Conservation (phyloP, 345 rosid genomes). For the Citrus unshiu region DNA sequence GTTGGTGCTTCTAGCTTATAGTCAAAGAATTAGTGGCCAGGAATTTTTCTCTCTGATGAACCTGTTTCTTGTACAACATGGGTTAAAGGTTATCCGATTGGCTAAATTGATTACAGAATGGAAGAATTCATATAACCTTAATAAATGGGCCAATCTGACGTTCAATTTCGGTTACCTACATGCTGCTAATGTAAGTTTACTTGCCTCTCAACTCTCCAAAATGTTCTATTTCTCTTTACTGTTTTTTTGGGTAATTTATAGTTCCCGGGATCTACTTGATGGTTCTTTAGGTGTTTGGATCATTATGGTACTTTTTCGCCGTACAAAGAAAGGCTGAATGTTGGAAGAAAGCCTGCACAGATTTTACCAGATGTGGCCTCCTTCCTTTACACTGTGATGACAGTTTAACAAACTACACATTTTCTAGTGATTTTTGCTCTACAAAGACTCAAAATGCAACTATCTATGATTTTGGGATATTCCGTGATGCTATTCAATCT, state of each 20-base stretch:
- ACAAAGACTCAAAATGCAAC: neutral
- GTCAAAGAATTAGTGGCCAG: slow-evolving; percentile 22
- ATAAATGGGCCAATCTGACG: slow-evolving; percentile 31
- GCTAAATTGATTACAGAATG: slow-evolving; percentile 24
- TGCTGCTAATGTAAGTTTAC: slow-evolving; percentile 33
- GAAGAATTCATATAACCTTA: slow-evolving; percentile 28
- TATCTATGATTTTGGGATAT: neutral
- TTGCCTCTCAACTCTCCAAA: neutral
- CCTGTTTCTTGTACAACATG: slow-evolving; percentile 30
- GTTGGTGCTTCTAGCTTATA: slow-evolving; percentile 20
- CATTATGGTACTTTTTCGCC: neutral
- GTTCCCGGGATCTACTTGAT: no score
- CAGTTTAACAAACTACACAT: neutral
- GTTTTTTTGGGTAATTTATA: neutral
- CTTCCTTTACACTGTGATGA: neutral
- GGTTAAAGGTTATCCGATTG: slow-evolving; percentile 27
- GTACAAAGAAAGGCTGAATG: neutral
- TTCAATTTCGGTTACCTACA: slow-evolving; percentile 30
- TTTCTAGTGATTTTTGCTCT: neutral
- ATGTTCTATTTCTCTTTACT: no score
- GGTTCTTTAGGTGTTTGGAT: neutral
- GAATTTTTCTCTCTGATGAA: slow-evolving; percentile 24
- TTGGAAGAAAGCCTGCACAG: neutral
- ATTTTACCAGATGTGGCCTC: neutral
- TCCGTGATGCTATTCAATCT: neutral